Base-by-base conservation (phyloP, 192 early-diverging fungal genomes). In the Spizellomyces punctatus region DNA sequence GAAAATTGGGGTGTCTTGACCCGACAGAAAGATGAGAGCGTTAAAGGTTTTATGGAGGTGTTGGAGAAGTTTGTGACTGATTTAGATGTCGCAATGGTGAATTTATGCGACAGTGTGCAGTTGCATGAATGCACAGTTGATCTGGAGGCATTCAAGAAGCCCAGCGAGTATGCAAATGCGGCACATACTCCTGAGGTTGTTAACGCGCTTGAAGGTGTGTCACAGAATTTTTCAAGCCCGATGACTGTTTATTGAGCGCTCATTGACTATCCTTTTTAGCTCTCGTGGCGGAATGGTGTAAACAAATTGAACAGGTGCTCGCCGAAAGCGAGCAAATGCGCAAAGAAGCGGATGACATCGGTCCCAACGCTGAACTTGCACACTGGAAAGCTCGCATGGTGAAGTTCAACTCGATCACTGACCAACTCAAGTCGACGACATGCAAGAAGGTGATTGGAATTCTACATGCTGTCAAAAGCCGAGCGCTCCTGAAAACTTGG, bases 371-470 rank as follows among this genome's bases (percentile, higher is more conserved):
- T n/a, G 88, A 89, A 64, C 73, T 89, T 10, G 86, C 86, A 0
- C 88, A 89, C 72, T 89, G 88, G 88, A 89, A 89, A 69, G 86
- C 86, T 2, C 73, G 86, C 42, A 89, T 89, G 88, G 88, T 89
- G 42, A 89, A 89, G 63, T 89, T 89, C 78, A 89, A 88, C 70
- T 77, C 75, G 65, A 89, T 89, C 69, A 89, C 88, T 9, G 88
- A 89, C 64, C 88, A 89, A 67, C 80, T 89, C 46, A 85, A 88
- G 63, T 79, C 71, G 36, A 63, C 81, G 21, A 81, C 69, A 7
- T 89, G 88, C 76, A 88, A 88, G 73, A 86, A 88, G 61, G 88
- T 89, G 10, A 88, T 89, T 79, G 88, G 88, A 6, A 88, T 89
- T 59, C 50, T 89, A 48, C 86, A 84, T 67, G 88, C 88, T 6